Conservation (phyloP, 2,329 filamentous ascomycete genomes). For the Orbilia blumenaviensis region DNA sequence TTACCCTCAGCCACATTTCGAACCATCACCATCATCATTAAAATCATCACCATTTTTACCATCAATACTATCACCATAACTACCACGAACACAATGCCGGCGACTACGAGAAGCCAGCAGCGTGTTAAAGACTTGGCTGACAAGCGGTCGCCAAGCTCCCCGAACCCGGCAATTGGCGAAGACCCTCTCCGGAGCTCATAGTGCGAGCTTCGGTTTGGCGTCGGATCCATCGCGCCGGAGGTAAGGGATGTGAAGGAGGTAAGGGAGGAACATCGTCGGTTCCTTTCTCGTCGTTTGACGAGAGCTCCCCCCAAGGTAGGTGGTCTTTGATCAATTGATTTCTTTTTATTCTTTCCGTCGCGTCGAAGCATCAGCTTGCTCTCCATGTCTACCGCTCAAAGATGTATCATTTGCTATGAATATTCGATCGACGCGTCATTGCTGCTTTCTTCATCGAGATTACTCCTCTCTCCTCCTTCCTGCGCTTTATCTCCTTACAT, state of each 20-base stretch:
- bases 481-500: too few species aligned
- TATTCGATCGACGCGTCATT: too few species aligned
- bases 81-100: slow-evolving; percentile 4
- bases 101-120: not conserved
- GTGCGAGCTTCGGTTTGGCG: not conserved
- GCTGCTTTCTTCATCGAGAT: too few species aligned
- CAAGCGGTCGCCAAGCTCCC: not conserved
- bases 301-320: not conserved
- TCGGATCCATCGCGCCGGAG: not conserved
- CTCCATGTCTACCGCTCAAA: not conserved
- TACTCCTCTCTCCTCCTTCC: too few species aligned
- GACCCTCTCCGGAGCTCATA: not conserved
- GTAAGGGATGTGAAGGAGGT: not conserved
- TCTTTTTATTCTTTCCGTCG: not conserved
- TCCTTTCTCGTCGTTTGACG: not conserved
- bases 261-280: not conserved
- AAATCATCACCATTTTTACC: not conserved
- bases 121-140: not conserved
- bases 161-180: not conserved
- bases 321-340: not conserved
- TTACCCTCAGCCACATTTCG: not conserved
- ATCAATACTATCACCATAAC: not conserved
- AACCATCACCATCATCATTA: slow-evolving; percentile 12
- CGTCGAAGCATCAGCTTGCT: not conserved
- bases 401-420: too few species aligned